Conservation (phyloP, 352 stramenopile species). For the Thraustochytrium sp. region DNA sequence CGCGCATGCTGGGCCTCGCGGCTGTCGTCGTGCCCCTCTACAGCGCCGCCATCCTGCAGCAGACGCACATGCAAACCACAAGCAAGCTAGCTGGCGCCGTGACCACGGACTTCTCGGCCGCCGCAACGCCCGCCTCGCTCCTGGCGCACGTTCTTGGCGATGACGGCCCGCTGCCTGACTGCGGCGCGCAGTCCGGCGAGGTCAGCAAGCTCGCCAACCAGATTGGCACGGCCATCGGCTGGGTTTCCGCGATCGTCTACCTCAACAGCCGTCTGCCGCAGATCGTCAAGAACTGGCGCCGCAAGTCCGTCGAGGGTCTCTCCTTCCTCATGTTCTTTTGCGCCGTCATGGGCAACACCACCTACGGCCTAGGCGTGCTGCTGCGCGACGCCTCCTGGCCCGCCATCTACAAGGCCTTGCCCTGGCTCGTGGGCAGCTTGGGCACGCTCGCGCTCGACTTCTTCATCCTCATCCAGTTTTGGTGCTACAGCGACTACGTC, state of each 20-base stretch:
- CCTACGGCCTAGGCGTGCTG: constrained; percentile 35
- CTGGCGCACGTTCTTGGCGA: not conserved
- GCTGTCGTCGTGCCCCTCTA: not conserved
- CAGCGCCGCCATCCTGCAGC: not conserved
- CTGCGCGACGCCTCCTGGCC: constrained; percentile 29
- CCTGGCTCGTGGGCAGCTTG: constrained; percentile 42
- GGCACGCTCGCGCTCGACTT: constrained; percentile 47
- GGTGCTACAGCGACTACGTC: constrained; percentile 19
- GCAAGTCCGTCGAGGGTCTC: constrained; percentile 45
- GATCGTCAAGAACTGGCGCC: constrained; percentile 45
- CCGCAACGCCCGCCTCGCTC: not conserved
- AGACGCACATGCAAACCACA: constrained; percentile 14
- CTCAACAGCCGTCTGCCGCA: constrained; percentile 46
- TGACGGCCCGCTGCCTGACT: not conserved
- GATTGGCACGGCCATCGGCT: constrained; percentile 43
- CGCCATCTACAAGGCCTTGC: constrained; percentile 37
- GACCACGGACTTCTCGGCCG: not conserved
- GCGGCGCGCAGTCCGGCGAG: not conserved
- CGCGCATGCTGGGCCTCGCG: not conserved
- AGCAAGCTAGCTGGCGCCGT: not conserved
- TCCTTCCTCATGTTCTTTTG: constrained; percentile 48
- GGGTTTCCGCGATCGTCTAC: constrained; percentile 41
- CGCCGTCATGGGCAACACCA: constrained; percentile 48
- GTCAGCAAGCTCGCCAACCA: not conserved
- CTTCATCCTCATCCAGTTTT: constrained; percentile 49